Base-by-base conservation (phyloP, 2,329 filamentous ascomycete genomes). In the Clonostachys rosea region DNA sequence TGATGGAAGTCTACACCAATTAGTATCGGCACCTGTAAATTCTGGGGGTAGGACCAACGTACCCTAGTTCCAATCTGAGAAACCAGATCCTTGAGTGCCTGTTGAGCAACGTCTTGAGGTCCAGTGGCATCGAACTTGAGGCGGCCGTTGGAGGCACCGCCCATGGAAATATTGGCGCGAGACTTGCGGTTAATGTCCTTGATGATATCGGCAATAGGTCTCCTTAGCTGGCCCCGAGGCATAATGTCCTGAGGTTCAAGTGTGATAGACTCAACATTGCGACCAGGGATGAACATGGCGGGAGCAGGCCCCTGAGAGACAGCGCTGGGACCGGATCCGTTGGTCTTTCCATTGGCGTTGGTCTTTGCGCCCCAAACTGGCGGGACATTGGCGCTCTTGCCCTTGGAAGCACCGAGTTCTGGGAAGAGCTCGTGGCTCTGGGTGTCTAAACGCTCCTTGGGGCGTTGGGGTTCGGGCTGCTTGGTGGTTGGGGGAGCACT, bases 141-240 rank as follows among this genome's bases (percentile, higher is more conserved):
- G 36, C 80, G 79, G 18, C 87, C 89, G 53, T 81, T 84, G 52
- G 84, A 79, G n/a, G 84, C 83, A 50, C 81, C 79, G 49, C 81
- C 81, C 76, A 91, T 86, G 56, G 87, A 85, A 55, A 99, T 82
- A 56, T 83, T 89, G 49, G 91, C 91, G 63, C 92, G 91, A 50
- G 89, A 95, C 62, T 87, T 89, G 69, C 87, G 89, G 71, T 95
- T 96, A 69, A 97, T 89, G 54, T 96, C 91, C 63, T 89, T 88
- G 61, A 96, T 74, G 54, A 94, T 85, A 55, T 97, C 92, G 34
- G 83, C 75, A 45, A 96, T 76, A 8, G 92, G 89, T 56, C 89
- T 89, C 76, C 88, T 95, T 59, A 96, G 74, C 64, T 95, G 84
- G 50, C 73, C 75, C 40, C 86, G 82, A 16, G 89, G 85, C 42